Conservation (phyloP, 2,329 filamentous ascomycete species). For the Penicillium sp. region DNA sequence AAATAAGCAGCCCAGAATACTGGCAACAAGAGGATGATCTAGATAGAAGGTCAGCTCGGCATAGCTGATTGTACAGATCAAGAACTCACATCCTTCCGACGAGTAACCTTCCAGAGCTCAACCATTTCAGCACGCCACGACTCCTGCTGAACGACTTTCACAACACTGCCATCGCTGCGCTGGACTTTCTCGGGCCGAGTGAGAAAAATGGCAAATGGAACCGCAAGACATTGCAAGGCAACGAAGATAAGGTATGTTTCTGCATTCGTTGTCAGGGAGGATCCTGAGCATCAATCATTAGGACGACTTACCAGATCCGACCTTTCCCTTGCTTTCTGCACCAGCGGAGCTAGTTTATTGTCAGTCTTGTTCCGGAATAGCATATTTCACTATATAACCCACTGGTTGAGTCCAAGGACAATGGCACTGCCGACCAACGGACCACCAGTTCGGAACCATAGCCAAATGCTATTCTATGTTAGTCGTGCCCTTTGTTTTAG, state of each 20-base stretch:
- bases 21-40: conserved; percentile 44
- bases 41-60: conserved; percentile 17
- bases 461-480: conserved; percentile 37
- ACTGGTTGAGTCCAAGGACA: conserved; percentile 47
- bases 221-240: conserved; percentile 38
- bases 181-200: conserved; percentile 46
- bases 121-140: conserved; percentile 42
- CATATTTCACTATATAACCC: conserved; percentile 2
- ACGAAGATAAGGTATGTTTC: conserved; percentile 48
- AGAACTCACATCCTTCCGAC: conserved; percentile 19
- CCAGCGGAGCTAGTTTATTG: neutral
- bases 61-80: neutral
- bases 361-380: neutral
- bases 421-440: conserved; percentile 51
- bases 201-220: conserved; percentile 42
- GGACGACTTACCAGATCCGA: conserved; percentile 21
- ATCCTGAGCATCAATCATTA: neutral
- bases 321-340: conserved; percentile 24
- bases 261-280: neutral
- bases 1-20: conserved; percentile 49
- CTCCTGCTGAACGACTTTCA: conserved; percentile 39
- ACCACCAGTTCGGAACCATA: conserved; percentile 53
- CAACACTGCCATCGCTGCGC: conserved; percentile 41
- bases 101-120: conserved; percentile 35
- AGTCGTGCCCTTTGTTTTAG: neutral